Evolutionary conservation across 768 basidiomycete genomes (phyloP).

Genomic region (Panellus pusillus): DNA sequence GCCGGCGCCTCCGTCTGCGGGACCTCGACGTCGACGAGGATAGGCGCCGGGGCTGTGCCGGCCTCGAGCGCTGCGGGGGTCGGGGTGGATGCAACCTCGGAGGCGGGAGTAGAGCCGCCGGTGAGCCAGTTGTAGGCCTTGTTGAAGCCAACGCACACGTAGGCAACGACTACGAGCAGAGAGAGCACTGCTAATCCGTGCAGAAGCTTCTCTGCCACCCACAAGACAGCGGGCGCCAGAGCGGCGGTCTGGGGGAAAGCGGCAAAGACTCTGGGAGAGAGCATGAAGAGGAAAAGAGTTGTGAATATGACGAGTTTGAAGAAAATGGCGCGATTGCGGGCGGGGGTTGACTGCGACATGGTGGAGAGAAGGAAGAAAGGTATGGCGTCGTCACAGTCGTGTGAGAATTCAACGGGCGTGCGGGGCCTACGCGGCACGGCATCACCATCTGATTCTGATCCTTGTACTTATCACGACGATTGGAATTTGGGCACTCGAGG

Average conservation of each 20-base stretch:
- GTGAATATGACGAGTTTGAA: background rate
- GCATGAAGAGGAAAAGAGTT: background rate
- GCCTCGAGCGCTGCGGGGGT: slow-evolving; percentile 4
- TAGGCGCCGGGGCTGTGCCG: background rate
- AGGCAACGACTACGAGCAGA: background rate
- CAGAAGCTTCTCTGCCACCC: background rate
- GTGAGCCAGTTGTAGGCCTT: slow-evolving; percentile 1
- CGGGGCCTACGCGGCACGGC: no score
- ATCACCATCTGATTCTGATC: background rate
- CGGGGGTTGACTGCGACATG: no score
- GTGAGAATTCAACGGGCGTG: no score
- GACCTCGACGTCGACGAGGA: background rate
- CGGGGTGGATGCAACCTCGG: background rate
- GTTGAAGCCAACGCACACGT: background rate
- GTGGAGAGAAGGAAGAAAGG: no score
- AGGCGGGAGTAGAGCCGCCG: background rate
- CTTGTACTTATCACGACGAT: background rate
- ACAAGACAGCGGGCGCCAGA: background rate
- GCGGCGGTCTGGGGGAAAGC: background rate
- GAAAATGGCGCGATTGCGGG: background rate
- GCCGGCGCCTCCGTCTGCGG: background rate
- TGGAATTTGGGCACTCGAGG: background rate
- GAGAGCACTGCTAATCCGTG: background rate
- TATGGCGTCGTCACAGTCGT: no score
- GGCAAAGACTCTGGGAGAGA: background rate